Percentiles rank a stretch among this genome's conserved stretches.
Evolutionary conservation across 805 yeast species (phyloP).

Genomic region (Sporopachydermia lactativora): DNA sequence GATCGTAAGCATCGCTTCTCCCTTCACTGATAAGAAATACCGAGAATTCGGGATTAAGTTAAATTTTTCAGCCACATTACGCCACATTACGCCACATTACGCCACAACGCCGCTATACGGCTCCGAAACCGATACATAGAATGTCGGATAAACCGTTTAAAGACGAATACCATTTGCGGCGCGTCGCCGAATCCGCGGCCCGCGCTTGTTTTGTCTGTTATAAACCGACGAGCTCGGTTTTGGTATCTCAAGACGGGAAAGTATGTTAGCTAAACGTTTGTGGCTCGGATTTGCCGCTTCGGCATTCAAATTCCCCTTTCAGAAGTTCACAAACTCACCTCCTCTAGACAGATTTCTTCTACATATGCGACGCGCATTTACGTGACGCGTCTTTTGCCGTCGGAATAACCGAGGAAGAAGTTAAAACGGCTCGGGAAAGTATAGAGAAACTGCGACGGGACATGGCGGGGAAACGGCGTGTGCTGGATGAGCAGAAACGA

Average conservation of each 20-base stretch:
- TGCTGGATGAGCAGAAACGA: constrained; percentile 17
- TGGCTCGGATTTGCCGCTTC: constrained; percentile 1
- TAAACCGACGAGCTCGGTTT: constrained; percentile 35
- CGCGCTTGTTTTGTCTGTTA: constrained; percentile 39
- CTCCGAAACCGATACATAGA: too few relatives aligned
- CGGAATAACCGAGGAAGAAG: constrained; percentile 25
- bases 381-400: constrained; percentile 33
- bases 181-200: constrained; percentile 30
- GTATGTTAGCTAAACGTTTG: constrained; percentile 5
- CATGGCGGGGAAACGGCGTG: constrained; percentile 18
- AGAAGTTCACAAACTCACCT: not conserved
- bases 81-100: too few relatives aligned
- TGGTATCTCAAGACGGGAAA: constrained; percentile 29
- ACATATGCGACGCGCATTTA: constrained; percentile 35
- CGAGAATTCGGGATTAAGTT: too few relatives aligned
- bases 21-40: too few relatives aligned
- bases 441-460: constrained; percentile 16
- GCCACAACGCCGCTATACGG: too few relatives aligned
- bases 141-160: constrained; percentile 16
- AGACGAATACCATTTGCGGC: constrained; percentile 30
- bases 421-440: constrained; percentile 17
- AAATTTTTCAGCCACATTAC: too few relatives aligned
- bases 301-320: not conserved
- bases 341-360: constrained; percentile 31
- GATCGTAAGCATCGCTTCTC: too few relatives aligned